Percentiles rank a stretch among this genome's conserved stretches.
Evolutionary conservation across 2,329 filamentous ascomycete species (phyloP).

Genomic region (Ophioceras dolichostomum): DNA sequence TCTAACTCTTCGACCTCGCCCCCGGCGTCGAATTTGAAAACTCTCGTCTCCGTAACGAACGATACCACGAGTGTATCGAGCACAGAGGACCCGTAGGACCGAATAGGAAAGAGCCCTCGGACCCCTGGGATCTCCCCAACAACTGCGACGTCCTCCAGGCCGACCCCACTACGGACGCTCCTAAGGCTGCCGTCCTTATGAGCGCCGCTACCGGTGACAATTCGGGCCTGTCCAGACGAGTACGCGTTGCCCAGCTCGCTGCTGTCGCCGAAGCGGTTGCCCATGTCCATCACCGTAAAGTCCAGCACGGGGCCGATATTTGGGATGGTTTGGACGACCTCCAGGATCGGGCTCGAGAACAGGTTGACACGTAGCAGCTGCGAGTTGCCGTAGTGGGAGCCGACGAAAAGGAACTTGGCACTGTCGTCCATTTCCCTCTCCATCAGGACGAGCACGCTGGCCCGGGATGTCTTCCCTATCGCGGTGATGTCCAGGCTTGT

Average conservation of each 20-base stretch:
- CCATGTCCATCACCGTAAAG: slow-evolving; percentile 94
- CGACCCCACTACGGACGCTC: slow-evolving; percentile 87
- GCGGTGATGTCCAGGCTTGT: slow-evolving; percentile 58
- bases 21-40: slow-evolving; percentile 62
- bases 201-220: slow-evolving; percentile 86
- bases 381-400: slow-evolving; percentile 86
- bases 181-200: slow-evolving; percentile 80
- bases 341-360: slow-evolving; percentile 32
- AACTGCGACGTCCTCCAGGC: slow-evolving; percentile 75
- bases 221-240: slow-evolving; percentile 84
- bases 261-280: slow-evolving; percentile 57
- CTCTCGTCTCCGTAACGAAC: slow-evolving; percentile 70
- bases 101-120: slow-evolving; percentile 59
- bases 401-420: slow-evolving; percentile 65
- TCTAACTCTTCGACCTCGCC: slow-evolving; percentile 81
- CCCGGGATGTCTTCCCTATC: slow-evolving; percentile 57
- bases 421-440: slow-evolving; percentile 20
- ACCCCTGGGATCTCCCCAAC: slow-evolving; percentile 68
- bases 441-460: slow-evolving; percentile 69
- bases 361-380: slow-evolving; percentile 62
- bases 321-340: slow-evolving; percentile 60
- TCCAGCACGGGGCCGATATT: slow-evolving; percentile 89
- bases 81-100: slow-evolving; percentile 31
- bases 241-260: slow-evolving; percentile 71
- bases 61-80: slow-evolving; percentile 68